Evolutionary conservation across 768 basidiomycete species (phyloP).

Genomic region (Phaffia australis): DNA sequence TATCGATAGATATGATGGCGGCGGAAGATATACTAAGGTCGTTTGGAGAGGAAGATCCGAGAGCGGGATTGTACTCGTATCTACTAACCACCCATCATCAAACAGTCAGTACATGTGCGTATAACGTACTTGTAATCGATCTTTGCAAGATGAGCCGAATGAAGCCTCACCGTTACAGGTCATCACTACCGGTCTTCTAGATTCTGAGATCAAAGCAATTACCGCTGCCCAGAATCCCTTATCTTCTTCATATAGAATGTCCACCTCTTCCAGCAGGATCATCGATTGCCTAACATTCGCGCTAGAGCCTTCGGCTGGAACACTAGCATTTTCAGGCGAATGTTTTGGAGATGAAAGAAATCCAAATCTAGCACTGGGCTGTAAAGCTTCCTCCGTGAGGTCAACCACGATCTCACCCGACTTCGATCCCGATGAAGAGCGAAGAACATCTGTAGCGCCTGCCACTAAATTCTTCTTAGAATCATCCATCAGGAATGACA

Average conservation of each 20-base stretch:
- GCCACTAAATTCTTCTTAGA: neutral
- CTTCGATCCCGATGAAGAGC: neutral
- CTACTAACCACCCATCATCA: conserved; percentile 34
- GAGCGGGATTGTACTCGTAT: conserved; percentile 49
- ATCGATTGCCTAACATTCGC: conserved; percentile 60
- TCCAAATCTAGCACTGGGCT: too few species aligned
- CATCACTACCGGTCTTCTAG: conserved; percentile 77
- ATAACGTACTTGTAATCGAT: neutral
- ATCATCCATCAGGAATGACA: conserved; percentile 2
- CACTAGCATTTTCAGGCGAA: neutral
- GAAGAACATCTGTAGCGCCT: too few species aligned
- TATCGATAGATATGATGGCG: conserved; percentile 47
- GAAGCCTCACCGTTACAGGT: conserved; percentile 76
- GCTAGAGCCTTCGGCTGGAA: neutral
- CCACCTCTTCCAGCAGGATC: conserved; percentile 88
- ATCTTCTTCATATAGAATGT: conserved; percentile 77
- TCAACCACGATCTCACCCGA: neutral
- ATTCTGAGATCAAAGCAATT: conserved; percentile 65
- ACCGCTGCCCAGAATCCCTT: conserved; percentile 74
- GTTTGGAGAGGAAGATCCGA: conserved; percentile 65
- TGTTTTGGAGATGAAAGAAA: neutral
- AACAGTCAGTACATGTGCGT: conserved; percentile 44
- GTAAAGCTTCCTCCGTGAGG: too few species aligned
- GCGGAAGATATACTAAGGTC: conserved; percentile 55
- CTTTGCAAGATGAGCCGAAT: neutral